These are phyloP conservation scores for Gardenia jasminoides DNA, from an alignment of 257 asterid species.

Conservation along the genomic window DNA sequence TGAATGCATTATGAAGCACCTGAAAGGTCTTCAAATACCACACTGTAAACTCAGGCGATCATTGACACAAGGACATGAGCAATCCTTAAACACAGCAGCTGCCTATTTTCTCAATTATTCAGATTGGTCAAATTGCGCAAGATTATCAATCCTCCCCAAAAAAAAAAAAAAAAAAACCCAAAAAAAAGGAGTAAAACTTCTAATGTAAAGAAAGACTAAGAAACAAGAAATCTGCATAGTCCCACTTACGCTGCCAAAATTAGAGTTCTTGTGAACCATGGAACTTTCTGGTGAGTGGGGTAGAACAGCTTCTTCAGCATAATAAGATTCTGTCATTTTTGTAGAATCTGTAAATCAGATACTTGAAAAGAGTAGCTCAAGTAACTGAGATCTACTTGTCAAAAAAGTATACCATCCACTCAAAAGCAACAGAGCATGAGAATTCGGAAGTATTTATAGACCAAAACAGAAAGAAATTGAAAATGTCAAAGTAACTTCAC, in stretches of 20 bases:
- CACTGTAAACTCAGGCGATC: background rate
- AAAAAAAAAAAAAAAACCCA: no score
- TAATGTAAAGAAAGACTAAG: background rate
- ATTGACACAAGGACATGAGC: background rate
- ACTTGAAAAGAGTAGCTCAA: background rate
- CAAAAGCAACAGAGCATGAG: background rate
- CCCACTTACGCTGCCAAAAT: constrained; percentile 46
- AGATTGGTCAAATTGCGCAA: constrained; percentile 6
- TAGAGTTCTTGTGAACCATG: constrained; percentile 37
- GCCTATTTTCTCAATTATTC: constrained; percentile 1
- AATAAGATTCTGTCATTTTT: constrained; percentile 42
- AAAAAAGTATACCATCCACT: background rate
- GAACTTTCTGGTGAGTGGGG: constrained; percentile 49
- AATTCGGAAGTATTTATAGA: background rate
- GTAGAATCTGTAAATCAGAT: background rate
- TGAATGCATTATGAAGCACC: background rate
- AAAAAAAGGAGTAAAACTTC: no score
- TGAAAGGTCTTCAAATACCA: background rate
- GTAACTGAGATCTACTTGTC: background rate
- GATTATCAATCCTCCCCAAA: background rate
- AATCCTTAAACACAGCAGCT: background rate
- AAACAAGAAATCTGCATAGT: constrained; percentile 2
- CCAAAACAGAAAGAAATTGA: background rate
- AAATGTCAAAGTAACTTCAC: background rate
- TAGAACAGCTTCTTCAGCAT: constrained; percentile 43